These are phyloP conservation scores for Niveomyces coronatus DNA, from an alignment of 2,329 filamentous ascomycete genomes.

Conservation along the genomic window DNA sequence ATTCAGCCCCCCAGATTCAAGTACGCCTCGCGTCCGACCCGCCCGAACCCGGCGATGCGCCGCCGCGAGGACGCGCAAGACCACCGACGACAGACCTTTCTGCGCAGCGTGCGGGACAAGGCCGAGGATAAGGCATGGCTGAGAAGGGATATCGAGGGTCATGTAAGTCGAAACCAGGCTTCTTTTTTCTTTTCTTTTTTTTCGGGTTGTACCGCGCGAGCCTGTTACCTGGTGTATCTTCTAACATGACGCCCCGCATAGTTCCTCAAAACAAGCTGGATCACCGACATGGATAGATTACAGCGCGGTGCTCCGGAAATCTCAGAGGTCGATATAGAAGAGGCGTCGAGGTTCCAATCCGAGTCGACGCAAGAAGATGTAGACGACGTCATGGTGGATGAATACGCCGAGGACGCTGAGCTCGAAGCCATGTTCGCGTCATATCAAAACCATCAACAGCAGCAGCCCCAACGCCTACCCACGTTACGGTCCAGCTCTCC, in stretches of 20 bases:
- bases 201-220: not conserved
- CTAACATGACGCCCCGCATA: too few species aligned
- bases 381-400: slow-evolving; percentile 44
- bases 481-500: slow-evolving; percentile 22
- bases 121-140: slow-evolving; percentile 50
- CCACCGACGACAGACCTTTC: slow-evolving; percentile 54
- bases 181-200: too few species aligned
- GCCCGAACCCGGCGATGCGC: slow-evolving; percentile 53
- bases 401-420: slow-evolving; percentile 42
- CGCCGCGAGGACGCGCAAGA: slow-evolving; percentile 53
- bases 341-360: slow-evolving; percentile 30
- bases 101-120: slow-evolving; percentile 54
- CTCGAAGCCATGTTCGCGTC: slow-evolving; percentile 46
- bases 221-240: too few species aligned
- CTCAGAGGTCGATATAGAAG: slow-evolving; percentile 42
- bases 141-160: slow-evolving; percentile 51
- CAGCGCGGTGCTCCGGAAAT: slow-evolving; percentile 27
- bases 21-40: slow-evolving; percentile 44
- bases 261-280: slow-evolving; percentile 27
- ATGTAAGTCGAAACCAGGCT: too few species aligned
- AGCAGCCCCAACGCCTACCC: slow-evolving; percentile 12
- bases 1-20: slow-evolving; percentile 32
- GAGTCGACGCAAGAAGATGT: slow-evolving; percentile 15
- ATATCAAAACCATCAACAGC: slow-evolving; percentile 29
- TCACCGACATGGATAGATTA: slow-evolving; percentile 23